A percentile compares a stretch with the other conserved stretches of the same genome.
Evolutionary conservation across 805 yeast genomes (phyloP).

Genomic region (Wickerhamiella bombiphila): DNA sequence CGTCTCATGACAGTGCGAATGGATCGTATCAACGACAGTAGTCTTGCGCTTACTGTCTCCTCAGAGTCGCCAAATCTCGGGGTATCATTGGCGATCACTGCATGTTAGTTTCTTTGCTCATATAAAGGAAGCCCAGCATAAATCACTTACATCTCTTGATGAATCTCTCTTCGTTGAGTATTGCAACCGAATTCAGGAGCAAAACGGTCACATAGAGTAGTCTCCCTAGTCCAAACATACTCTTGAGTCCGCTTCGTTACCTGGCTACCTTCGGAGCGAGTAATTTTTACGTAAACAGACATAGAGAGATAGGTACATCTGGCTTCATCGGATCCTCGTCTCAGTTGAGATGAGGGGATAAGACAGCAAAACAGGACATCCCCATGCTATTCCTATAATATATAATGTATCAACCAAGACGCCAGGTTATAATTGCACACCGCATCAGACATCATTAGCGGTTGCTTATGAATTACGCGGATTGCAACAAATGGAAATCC

Average conservation of each 20-base stretch:
- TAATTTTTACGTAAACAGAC: too few species aligned
- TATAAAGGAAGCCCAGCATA: neutral
- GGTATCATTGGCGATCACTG: constrained; percentile 31
- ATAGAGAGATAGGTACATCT: too few species aligned
- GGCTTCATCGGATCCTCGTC: neutral
- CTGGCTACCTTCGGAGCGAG: too few species aligned
- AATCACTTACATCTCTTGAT: constrained; percentile 40
- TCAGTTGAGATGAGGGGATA: neutral
- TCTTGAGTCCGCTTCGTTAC: neutral
- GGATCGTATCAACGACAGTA: constrained; percentile 55
- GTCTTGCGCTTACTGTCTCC: constrained; percentile 39
- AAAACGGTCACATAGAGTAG: constrained; percentile 28
- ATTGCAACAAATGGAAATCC: too few species aligned
- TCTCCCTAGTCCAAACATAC: constrained; percentile 27
- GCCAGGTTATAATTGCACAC: too few species aligned
- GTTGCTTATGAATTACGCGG: too few species aligned
- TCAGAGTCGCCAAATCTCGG: constrained; percentile 31
- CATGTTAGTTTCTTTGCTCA: constrained; percentile 11
- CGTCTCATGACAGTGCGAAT: constrained; percentile 60
- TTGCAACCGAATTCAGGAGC: constrained; percentile 59
- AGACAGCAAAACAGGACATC: neutral
- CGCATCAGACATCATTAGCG: too few species aligned
- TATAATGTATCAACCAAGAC: too few species aligned
- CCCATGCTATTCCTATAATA: too few species aligned
- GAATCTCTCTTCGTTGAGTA: constrained; percentile 67